These are phyloP conservation scores for Suaeda aralocaspica DNA, from an alignment of 148 eudicot species.

Conservation along the genomic window DNA sequence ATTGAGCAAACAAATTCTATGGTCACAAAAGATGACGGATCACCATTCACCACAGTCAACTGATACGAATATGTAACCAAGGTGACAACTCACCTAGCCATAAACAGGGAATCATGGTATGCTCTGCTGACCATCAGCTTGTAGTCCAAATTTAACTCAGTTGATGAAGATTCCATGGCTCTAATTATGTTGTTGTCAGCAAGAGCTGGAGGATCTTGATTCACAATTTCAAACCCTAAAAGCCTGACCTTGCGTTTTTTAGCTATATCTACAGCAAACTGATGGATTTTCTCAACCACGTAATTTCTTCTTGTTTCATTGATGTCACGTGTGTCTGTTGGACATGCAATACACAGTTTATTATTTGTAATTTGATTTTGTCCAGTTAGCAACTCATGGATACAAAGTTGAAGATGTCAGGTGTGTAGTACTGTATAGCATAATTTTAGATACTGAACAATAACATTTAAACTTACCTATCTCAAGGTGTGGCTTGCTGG, in stretches of 20 bases:
- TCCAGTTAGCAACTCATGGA: neutral
- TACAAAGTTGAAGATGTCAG: too few species aligned
- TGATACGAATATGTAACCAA: neutral
- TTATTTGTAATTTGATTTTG: neutral
- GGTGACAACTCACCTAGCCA: conserved; percentile 97
- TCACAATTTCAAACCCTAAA: conserved; percentile 70
- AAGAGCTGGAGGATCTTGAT: conserved; percentile 94
- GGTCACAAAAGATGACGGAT: too few species aligned
- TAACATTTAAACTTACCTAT: conserved; percentile 47
- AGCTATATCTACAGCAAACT: conserved; percentile 71
- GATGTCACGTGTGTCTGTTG: conserved; percentile 79
- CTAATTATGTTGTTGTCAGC: conserved; percentile 58
- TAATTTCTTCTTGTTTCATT: conserved; percentile 72
- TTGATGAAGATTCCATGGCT: conserved; percentile 76
- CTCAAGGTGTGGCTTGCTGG: conserved; percentile 91
- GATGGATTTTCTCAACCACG: conserved; percentile 71
- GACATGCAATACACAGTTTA: neutral
- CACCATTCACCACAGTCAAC: neutral
- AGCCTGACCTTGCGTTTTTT: conserved; percentile 65
- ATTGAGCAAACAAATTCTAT: too few species aligned
- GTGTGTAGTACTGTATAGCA: too few species aligned
- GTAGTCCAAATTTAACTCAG: conserved; percentile 61
- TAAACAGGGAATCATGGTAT: conserved; percentile 93
- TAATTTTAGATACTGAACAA: neutral
- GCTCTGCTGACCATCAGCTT: conserved; percentile 98